Evolutionary conservation across 306 rosid genomes (phyloP), one percentile per base, ranked within the genome.

Genomic region (Prunus fruticosa): DNA sequence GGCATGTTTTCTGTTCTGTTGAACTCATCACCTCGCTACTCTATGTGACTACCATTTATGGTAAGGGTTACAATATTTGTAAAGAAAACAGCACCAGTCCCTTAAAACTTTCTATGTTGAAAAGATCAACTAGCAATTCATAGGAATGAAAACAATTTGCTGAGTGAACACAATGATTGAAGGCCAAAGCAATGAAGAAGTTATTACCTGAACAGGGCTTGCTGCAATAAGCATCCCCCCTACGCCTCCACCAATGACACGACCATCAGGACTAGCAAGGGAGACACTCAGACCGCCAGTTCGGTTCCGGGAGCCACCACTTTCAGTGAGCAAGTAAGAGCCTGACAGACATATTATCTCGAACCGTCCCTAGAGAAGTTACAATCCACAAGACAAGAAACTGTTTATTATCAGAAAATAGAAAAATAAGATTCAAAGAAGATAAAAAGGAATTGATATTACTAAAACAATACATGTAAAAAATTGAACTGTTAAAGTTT

Each of bases 201-300:
- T 58, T 75, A 90, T 61, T 79, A 96, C 99, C 99, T 96, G 98
- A 82, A 92, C 96, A 8, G 88, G 91, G 78, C 87, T 84, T 71
- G 99, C 98, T 2, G 99, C 99, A 58, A 92, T 79, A 46, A 96
- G 98, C 72, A 86, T 74, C 67, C 98, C 99, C 0, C 93, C 98
- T 18, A 96, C 90, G 18, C 94, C 93, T 11, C 99, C 99, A 12
- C 99, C 98, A 6, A 96, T 73, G 74, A 96, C 96, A 61, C 90
- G 89, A 1, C 99, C 99, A 47, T 96, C 98, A 50, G 97, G 93
- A 82, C 97, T 92, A 16, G 98, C 98, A 69, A 92, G 97, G 63
- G 97, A 84, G 64, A 96, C 91, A 64, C 87, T 91, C 1, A 96
- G 78, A 20, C 97, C 87, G 8, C 97, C 99, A 15, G 83, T 79